phyloP scores from a whole-genome alignment of 1,139 yeast species.

The Magnusiomyces suaveolens region DNA sequence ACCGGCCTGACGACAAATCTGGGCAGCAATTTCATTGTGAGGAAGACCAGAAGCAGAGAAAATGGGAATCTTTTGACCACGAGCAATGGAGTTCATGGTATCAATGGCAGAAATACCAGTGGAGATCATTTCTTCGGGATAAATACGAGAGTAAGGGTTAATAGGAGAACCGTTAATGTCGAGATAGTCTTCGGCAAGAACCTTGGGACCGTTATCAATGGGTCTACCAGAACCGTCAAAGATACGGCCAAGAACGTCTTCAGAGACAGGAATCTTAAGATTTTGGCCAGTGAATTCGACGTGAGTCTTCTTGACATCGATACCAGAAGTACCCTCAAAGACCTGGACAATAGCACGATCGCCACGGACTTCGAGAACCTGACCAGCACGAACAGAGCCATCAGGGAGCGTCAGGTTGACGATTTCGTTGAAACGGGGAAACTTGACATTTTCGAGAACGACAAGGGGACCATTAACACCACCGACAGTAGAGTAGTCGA shows the following conservation, averaged over 20 bases:
- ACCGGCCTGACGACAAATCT: constrained; percentile 99
- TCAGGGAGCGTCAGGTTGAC: constrained; percentile 94
- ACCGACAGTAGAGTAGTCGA: constrained; percentile 89
- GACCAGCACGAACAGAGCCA: constrained; percentile 90
- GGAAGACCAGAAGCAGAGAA: constrained; percentile 99
- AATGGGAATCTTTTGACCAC: constrained; percentile 98
- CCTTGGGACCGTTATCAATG: constrained; percentile 95
- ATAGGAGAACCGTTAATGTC: constrained; percentile 98
- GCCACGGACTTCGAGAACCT: constrained; percentile 95
- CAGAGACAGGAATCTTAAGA: constrained; percentile 88
- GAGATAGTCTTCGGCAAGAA: constrained; percentile 94
- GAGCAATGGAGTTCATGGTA: constrained; percentile 98
- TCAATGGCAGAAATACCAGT: constrained; percentile 98
- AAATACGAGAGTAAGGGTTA: constrained; percentile 94
- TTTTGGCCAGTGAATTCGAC: constrained; percentile 95
- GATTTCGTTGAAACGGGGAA: constrained; percentile 92
- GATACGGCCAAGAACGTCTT: constrained; percentile 94
- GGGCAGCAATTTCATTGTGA: constrained; percentile 98
- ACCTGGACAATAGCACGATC: constrained; percentile 96
- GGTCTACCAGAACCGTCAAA: constrained; percentile 99
- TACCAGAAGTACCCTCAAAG: constrained; percentile 95
- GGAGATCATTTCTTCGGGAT: constrained; percentile 99
- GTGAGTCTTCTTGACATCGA: constrained; percentile 92
- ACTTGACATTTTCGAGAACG: constrained; percentile 89
- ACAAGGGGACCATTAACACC: constrained; percentile 98